Evolutionary conservation across 2,329 filamentous ascomycete genomes (phyloP).

Genomic region (Monosporascus sp.): DNA sequence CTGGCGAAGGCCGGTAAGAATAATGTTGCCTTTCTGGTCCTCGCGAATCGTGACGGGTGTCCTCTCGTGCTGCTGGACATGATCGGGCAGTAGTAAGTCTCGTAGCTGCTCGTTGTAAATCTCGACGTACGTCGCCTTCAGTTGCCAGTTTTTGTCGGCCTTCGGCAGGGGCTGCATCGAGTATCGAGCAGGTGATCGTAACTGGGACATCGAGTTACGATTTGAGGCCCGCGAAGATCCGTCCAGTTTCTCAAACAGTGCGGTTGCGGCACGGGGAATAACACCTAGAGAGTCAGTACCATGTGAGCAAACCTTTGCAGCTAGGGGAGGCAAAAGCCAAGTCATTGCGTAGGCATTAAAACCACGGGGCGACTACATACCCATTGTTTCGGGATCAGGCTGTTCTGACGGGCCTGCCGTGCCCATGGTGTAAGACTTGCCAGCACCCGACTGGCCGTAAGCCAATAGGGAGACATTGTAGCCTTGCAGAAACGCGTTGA

Average conservation of each 20-base stretch:
- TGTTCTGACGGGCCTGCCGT: conserved; percentile 83
- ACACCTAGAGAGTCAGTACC: conserved; percentile 57
- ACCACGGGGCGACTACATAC: conserved; percentile 44
- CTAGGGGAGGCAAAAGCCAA: neutral
- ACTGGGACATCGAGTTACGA: conserved; percentile 67
- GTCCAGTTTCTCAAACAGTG: conserved; percentile 83
- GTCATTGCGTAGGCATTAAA: neutral
- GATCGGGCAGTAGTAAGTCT: conserved; percentile 79
- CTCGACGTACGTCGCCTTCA: conserved; percentile 92
- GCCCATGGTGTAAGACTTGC: conserved; percentile 99
- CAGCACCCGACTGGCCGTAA: conserved; percentile 94
- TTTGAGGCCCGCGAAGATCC: conserved; percentile 41
- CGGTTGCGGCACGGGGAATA: conserved; percentile 83
- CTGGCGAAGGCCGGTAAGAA: conserved; percentile 84
- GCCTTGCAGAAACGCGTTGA: conserved; percentile 84
- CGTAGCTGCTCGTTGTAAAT: conserved; percentile 97
- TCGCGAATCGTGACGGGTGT: conserved; percentile 84
- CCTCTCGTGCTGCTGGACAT: conserved; percentile 63
- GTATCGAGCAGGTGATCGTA: conserved; percentile 75
- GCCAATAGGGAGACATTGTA: conserved; percentile 98
- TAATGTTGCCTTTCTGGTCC: conserved; percentile 88
- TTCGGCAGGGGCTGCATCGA: conserved; percentile 49
- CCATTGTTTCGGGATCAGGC: conserved; percentile 65
- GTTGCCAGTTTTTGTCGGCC: conserved; percentile 74
- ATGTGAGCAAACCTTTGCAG: neutral